Evolutionary conservation across 305 asterid genomes (phyloP), one percentile per base, ranked within the genome.

Genomic region (Nicotiana rustica): DNA sequence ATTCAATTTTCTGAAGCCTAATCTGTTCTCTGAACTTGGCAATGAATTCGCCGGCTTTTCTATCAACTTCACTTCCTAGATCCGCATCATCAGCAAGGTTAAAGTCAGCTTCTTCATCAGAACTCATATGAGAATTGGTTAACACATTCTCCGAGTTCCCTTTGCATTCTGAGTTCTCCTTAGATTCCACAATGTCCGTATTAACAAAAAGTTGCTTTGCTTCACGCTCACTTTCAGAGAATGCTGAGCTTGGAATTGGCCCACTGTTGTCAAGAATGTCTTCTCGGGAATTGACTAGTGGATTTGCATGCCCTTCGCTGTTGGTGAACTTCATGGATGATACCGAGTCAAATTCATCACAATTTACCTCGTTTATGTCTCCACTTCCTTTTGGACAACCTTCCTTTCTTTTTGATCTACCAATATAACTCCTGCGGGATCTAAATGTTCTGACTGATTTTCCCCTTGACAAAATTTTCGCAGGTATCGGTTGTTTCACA

Each of bases 1-100:
- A 88, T 64, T 88, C 89, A 78, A 88, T 81, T 87, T 91, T 94
- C 85, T 94, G 99, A 78, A 90, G 96, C 89, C 97, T 88, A 76
- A 96, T 96, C 81, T 96, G 99, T 90, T 93, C 95, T 87, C 92
- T 91, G 84, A 96, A 94, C 89, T 93, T 96, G 75, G 99, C 99
- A 68, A 96, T 96, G 81, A 96, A 96, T 87, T 94, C 99, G 4
- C 88, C 98, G 41, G 97, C 99, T 88, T 96, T 96, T 85, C 96
- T 85, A 81, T 96, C 98, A 79, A 96, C 99, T 90, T 95, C 98
- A 73, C 97, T 93, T 82, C 96, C 97, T 79, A 90, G 88, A 35
- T 90, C 97, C 25, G 86, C 67, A 60, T 89, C 93, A 79, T 81
- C 86, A n/a, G 69, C 88, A n/a, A 81, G 18, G 44, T 80, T 81